Base-by-base conservation (phyloP, 2,329 filamentous ascomycete species). In the Fusarium brachygibbosum region DNA sequence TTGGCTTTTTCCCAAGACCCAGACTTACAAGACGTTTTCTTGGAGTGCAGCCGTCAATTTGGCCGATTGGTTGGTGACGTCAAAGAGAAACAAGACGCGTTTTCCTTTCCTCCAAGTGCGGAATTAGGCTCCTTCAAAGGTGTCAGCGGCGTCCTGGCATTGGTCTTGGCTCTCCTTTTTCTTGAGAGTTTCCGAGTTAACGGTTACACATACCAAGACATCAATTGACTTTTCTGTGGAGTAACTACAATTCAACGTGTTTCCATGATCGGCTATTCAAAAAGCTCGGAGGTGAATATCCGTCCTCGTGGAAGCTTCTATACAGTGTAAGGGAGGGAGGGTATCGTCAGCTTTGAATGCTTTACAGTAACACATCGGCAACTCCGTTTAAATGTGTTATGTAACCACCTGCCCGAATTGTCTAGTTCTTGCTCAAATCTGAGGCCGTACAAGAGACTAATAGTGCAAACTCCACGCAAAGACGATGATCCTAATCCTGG, bases 51-150 rank as follows among this genome's bases (percentile, higher is more conserved):
- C 60, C 34, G 38, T 57, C 46, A 54, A 63, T 66, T 63, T 69
- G 65, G 41, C 68, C 58, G 66, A 73, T 73, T 70, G 58, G 63
- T 54, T 40, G 49, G 63, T 74, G 71, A 74, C 67, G 71, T 74
- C 69, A 74, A 74, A 63, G 17, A 46, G 29, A 21, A 29, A 40
- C n/a, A 17, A 35, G 38, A 35, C 46, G 28, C 40, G 29, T 38
- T 38, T 35, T 16, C 28, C 25, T 53, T 58, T 25, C 12, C 31
- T 16, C 12, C 50, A 23, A 55, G 41, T 41, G 60, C 42, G 65
- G 60, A 66, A 69, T 62, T 70, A 2, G 51, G 5, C 23, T 40
- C 25, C 25, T 35, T 50, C 11, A 29, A 32, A 63, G 49, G 49
- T 73, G 66, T 72, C 70, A 74, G 72, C 29, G 66, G 72, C 68